Evolutionary conservation across 495 filamentous ascomycete genomes (phyloP), one percentile per base, ranked within the genome.

Genomic region (Daldinia bambusicola): DNA sequence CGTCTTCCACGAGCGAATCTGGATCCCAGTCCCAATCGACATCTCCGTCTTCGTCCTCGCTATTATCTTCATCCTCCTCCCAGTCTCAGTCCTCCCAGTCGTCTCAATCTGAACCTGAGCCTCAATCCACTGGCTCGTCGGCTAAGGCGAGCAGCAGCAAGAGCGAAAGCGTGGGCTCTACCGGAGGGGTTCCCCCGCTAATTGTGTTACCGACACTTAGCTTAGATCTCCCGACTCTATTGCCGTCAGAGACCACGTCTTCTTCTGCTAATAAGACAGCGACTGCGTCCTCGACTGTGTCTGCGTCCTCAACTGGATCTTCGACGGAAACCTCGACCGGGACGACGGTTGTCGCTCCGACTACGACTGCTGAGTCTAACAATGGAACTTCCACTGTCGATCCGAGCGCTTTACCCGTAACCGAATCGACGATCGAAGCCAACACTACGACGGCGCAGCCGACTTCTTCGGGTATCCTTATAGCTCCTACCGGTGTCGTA

Each of bases 401-500:
- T 48, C 22, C 43, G 20, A 48, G 72, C 7, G 60, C 69, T 26
- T 50, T 55, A 5, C n/a, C 69, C 48, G 30, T 70, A 41, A 69
- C 61, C 20, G 59, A 72, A 32, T 66, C 55, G 10, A 63, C 63
- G 8, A 55, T 70, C 14, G 62, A 45, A 31, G 38, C 74, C 1
- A 56, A 69, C 20, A 53, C 75, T 8, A 70, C 66, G 20, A 53
- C 66, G 18, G 50, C 63, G 1, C 32, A 74, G 13, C 63, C 69
- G 4, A 70, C 74, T 32, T 69, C 77, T 22, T 72, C 77, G 18
- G 75, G 75, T 0, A 79, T 79, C 69, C 71, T 79, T n/a, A 67
- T 79, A 22, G 72, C 74, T 43, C 77, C 78, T 8, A 79, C 76
- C 0, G 78, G 78, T 50, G 74, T 75, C 14, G 77, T 81, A 26